Evolutionary conservation across 805 yeast species (phyloP).

Genomic region (Jamesozyma lodderae): DNA sequence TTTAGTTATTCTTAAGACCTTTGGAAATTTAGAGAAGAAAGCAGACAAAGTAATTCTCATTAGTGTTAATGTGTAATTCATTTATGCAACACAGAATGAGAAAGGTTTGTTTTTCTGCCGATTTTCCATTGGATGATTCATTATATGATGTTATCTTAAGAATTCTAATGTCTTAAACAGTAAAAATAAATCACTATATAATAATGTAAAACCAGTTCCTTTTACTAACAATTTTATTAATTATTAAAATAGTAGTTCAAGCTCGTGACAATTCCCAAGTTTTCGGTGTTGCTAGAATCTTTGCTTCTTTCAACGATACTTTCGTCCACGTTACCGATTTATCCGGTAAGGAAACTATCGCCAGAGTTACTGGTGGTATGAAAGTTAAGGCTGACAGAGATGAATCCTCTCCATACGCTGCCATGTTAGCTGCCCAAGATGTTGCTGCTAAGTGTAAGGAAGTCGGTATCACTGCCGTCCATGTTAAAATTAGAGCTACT

Average conservation of each 20-base stretch:
- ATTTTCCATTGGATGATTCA: background rate
- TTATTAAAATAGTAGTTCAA: conserved; percentile 35
- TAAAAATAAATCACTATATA: conserved; percentile 2
- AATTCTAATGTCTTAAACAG: conserved; percentile 4
- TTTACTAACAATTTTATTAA: background rate
- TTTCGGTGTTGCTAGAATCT: conserved; percentile 99
- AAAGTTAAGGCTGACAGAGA: conserved; percentile 99
- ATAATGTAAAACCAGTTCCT: background rate
- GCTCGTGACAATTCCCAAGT: conserved; percentile 97
- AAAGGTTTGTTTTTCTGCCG: background rate
- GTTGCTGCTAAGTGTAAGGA: conserved; percentile 98
- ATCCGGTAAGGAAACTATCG: conserved; percentile 99
- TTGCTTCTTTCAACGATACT: conserved; percentile 99
- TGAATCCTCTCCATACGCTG: conserved; percentile 99
- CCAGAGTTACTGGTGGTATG: conserved; percentile 99
- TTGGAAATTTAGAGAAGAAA: too few species aligned
- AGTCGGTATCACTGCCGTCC: conserved; percentile 99
- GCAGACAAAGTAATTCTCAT: too few species aligned
- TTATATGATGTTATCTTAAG: background rate
- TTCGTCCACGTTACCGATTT: conserved; percentile 99
- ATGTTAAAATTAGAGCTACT: conserved; percentile 98
- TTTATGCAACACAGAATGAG: background rate
- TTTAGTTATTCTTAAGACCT: conserved; percentile 26
- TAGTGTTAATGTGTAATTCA: too few species aligned
- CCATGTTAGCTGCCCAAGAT: conserved; percentile 99